phyloP scores from a whole-genome alignment of 2,329 filamentous ascomycete species.

The Penicillium hesseltinei region DNA sequence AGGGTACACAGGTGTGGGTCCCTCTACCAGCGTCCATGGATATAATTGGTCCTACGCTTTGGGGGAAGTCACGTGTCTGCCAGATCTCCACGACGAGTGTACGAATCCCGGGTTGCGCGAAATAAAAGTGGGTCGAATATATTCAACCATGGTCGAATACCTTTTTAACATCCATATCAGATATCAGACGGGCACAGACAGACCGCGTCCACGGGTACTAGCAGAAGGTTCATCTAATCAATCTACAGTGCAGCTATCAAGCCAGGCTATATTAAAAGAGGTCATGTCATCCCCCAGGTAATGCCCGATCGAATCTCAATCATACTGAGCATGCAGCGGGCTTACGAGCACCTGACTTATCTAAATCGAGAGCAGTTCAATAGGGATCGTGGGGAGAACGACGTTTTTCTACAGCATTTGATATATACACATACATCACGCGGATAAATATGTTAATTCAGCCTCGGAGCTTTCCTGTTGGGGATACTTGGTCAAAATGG shows the following conservation, averaged over 20 bases:
- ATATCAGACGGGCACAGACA: neutral
- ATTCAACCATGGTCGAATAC: no score
- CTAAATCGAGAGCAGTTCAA: no score
- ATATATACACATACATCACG: neutral
- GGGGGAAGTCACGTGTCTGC: neutral
- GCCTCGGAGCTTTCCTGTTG: slow-evolving; percentile 3
- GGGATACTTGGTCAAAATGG: slow-evolving; percentile 17
- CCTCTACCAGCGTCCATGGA: no score
- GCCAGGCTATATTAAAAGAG: neutral
- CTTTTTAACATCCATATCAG: neutral
- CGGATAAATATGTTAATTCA: neutral
- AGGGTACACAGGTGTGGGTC: neutral
- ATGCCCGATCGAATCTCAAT: neutral
- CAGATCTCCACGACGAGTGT: neutral
- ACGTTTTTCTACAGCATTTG: no score
- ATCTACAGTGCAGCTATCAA: neutral
- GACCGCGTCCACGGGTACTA: neutral
- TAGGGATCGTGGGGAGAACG: no score
- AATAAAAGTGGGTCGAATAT: neutral
- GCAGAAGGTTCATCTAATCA: neutral
- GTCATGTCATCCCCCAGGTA: no score
- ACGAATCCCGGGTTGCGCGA: neutral
- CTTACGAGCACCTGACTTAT: no score
- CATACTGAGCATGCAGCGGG: no score
- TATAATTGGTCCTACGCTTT: neutral